A percentile compares a stretch with the other conserved stretches of the same genome.
phyloP scores from a whole-genome alignment of 768 basidiomycete genomes.

The Leccinum obscurum region DNA sequence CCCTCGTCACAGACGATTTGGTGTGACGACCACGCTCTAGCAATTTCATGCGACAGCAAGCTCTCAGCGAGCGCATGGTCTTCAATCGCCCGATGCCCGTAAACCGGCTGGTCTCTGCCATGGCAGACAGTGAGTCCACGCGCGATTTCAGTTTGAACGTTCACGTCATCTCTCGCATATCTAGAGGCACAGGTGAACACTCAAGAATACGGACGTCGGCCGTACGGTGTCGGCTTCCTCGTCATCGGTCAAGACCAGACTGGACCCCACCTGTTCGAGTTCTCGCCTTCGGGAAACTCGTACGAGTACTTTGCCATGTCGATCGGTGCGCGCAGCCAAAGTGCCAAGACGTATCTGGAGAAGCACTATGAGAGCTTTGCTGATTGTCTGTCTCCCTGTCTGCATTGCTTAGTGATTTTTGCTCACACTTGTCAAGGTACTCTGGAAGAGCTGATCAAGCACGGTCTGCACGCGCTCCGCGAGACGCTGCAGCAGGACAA shows the following conservation, averaged over 20 bases:
- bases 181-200: slow-evolving; percentile 98
- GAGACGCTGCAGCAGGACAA: slow-evolving; percentile 99
- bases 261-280: slow-evolving; percentile 98
- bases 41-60: slow-evolving; percentile 99
- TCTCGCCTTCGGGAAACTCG: slow-evolving; percentile 95
- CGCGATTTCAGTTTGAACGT: not conserved
- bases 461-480: slow-evolving; percentile 91
- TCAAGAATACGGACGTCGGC: slow-evolving; percentile 95
- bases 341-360: slow-evolving; percentile 98
- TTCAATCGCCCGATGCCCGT: slow-evolving; percentile 96
- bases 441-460: slow-evolving; percentile 85
- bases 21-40: slow-evolving; percentile 41
- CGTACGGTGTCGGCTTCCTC: slow-evolving; percentile 98
- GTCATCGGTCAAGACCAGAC: slow-evolving; percentile 94
- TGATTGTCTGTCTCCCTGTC: slow-evolving; percentile 57
- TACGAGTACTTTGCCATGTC: slow-evolving; percentile 99
- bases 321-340: slow-evolving; percentile 97
- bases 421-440: slow-evolving; percentile 49
- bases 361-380: slow-evolving; percentile 87
- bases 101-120: slow-evolving; percentile 86
- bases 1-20: not conserved
- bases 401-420: not conserved
- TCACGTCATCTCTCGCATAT: slow-evolving; percentile 8
- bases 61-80: slow-evolving; percentile 92
- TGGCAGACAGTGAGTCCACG: slow-evolving; percentile 83